phyloP scores from a whole-genome alignment of 768 basidiomycete genomes.

The Pholiota microspora region DNA sequence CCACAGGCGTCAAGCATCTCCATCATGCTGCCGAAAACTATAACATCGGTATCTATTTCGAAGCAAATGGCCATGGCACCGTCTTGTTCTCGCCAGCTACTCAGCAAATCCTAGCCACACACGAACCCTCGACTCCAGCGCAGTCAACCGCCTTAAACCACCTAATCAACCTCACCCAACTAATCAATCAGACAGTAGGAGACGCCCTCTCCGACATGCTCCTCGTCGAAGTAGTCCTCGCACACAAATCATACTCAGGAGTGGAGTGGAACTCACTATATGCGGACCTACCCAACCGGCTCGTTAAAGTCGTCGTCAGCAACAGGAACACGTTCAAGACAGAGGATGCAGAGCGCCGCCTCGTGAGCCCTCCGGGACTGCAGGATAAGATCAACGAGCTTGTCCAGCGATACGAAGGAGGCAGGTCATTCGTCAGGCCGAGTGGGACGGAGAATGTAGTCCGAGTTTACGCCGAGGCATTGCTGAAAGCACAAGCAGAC shows the following conservation, averaged over 20 bases:
- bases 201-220: slow-evolving; percentile 96
- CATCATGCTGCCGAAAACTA: slow-evolving; percentile 96
- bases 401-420: slow-evolving; percentile 73
- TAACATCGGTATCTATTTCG: slow-evolving; percentile 97
- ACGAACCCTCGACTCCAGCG: slow-evolving; percentile 78
- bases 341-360: slow-evolving; percentile 87
- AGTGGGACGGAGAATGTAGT: slow-evolving; percentile 99
- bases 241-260: slow-evolving; percentile 82
- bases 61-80: slow-evolving; percentile 98
- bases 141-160: slow-evolving; percentile 79
- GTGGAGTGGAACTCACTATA: slow-evolving; percentile 93
- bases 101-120: slow-evolving; percentile 52
- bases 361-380: slow-evolving; percentile 76
- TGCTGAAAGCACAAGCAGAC: slow-evolving; percentile 69
- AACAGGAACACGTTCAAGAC: slow-evolving; percentile 86
- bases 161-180: slow-evolving; percentile 70
- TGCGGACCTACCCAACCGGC: slow-evolving; percentile 88
- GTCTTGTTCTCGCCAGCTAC: slow-evolving; percentile 87
- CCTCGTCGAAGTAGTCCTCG: slow-evolving; percentile 88
- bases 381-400: slow-evolving; percentile 83
- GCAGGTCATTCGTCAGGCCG: slow-evolving; percentile 91
- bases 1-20: slow-evolving; percentile 96
- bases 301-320: slow-evolving; percentile 88
- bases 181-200: slow-evolving; percentile 98
- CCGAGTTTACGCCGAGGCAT: slow-evolving; percentile 94